phyloP scores from a whole-genome alignment of 257 asterid species.

The Nicotiana sylvestris region DNA sequence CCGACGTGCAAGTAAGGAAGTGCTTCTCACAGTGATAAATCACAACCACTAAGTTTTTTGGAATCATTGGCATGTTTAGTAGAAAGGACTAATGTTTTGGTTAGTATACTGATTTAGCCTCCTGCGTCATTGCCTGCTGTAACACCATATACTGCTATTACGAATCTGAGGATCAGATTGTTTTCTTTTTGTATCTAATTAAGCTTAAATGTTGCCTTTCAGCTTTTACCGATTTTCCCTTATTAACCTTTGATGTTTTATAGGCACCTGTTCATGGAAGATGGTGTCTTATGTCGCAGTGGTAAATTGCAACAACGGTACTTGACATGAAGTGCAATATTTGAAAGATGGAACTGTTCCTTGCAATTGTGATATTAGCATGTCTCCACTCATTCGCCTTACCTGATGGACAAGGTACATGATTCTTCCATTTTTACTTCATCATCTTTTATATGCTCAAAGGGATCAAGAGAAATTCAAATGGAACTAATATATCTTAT shows the following conservation, averaged over 20 bases:
- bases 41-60: neutral
- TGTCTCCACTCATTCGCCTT: slow-evolving; percentile 37
- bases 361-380: slow-evolving; percentile 33
- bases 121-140: too few species aligned
- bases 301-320: neutral
- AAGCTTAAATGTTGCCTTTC: neutral
- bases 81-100: neutral
- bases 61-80: neutral
- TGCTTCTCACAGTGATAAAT: neutral
- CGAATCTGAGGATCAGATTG: neutral
- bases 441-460: neutral
- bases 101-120: too few species aligned
- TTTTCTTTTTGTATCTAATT: neutral
- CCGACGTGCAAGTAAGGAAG: neutral
- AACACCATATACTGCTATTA: too few species aligned
- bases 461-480: neutral
- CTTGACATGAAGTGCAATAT: neutral
- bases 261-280: neutral
- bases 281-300: neutral
- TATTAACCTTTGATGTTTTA: neutral
- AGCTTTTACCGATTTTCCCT: neutral
- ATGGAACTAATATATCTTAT: slow-evolving; percentile 1
- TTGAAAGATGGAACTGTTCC: slow-evolving; percentile 41
- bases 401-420: slow-evolving; percentile 61
- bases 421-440: slow-evolving; percentile 9